phyloP scores from a whole-genome alignment of 352 stramenopile genomes.

The Globisporangium nodosum region DNA sequence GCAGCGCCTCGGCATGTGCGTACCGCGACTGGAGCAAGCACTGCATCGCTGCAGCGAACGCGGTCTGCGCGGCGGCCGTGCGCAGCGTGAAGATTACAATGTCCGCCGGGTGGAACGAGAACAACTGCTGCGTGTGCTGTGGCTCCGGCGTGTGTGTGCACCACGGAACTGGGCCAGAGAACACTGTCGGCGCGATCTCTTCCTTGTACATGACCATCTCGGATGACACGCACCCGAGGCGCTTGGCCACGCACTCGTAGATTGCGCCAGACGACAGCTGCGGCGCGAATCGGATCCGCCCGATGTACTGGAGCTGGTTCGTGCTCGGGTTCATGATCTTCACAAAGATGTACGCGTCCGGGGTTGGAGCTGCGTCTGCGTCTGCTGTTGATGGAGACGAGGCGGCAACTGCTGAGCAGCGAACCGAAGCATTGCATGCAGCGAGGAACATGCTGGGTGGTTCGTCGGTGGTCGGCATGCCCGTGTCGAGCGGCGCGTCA shows the following conservation, averaged over 20 bases:
- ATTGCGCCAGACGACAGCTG: constrained; percentile 29
- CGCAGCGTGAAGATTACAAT: constrained; percentile 53
- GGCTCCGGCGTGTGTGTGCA: constrained; percentile 12
- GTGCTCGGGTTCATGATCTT: constrained; percentile 49
- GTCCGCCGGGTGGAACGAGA: constrained; percentile 38
- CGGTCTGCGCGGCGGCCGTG: constrained; percentile 11
- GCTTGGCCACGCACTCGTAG: constrained; percentile 41
- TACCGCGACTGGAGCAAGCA: constrained; percentile 40
- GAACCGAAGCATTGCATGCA: not conserved
- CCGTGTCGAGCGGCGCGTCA: constrained; percentile 29
- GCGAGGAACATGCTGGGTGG: not conserved
- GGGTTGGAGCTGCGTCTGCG: not conserved
- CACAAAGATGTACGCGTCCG: constrained; percentile 54
- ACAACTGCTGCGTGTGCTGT: constrained; percentile 9
- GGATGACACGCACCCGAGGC: constrained; percentile 30
- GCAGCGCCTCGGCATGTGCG: constrained; percentile 25
- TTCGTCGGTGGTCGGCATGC: not conserved
- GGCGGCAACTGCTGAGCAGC: not conserved
- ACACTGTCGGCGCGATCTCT: constrained; percentile 61
- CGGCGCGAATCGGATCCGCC: constrained; percentile 26
- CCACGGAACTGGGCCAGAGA: constrained; percentile 42
- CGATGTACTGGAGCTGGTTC: constrained; percentile 36
- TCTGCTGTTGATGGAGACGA: not conserved
- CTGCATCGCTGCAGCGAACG: constrained; percentile 23
- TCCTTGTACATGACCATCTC: constrained; percentile 67